Evolutionary conservation across 108 stramenopile genomes (phyloP).

Genomic region (Cyclotella kingstonii): DNA sequence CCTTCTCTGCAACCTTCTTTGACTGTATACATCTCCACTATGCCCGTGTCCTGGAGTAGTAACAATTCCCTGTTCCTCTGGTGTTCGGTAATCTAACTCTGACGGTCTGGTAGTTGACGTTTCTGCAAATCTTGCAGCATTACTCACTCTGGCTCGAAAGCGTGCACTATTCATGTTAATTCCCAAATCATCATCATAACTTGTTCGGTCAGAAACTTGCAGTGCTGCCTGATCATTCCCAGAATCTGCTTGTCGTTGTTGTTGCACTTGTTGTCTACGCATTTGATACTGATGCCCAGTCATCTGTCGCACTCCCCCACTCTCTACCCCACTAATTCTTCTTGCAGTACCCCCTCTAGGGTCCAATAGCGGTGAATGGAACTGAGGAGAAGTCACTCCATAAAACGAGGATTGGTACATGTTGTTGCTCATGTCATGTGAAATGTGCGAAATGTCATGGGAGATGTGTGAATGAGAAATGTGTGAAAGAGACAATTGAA

Average conservation of each 20-base stretch:
- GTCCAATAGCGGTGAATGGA: constrained; percentile 19
- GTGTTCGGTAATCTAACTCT: constrained; percentile 9
- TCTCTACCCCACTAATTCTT: constrained; percentile 1
- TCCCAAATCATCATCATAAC: too few relatives aligned
- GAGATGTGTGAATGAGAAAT: constrained; percentile 13
- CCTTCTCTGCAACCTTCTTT: constrained; percentile 10
- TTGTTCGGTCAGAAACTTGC: too few relatives aligned
- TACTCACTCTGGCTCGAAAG: too few relatives aligned
- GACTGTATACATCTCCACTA: constrained; percentile 30
- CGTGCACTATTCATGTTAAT: too few relatives aligned
- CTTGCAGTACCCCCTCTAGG: constrained; percentile 20
- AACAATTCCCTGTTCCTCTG: constrained; percentile 4
- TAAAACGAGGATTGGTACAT: background rate
- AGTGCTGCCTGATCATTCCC: too few relatives aligned
- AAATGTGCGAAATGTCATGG: constrained; percentile 9
- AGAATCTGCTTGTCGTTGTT: too few relatives aligned
- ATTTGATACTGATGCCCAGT: background rate
- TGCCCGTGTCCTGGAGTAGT: constrained; percentile 21
- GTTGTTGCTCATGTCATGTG: background rate
- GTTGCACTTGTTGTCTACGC: background rate
- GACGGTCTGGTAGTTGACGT: background rate
- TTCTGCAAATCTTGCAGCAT: background rate
- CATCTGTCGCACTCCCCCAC: too few relatives aligned
- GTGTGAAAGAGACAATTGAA: constrained; percentile 8
- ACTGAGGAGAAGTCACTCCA: background rate